Percentiles rank a stretch among this genome's conserved stretches.
Conservation (phyloP, 768 basidiomycete genomes). For the Plicaturopsis crispa region DNA sequence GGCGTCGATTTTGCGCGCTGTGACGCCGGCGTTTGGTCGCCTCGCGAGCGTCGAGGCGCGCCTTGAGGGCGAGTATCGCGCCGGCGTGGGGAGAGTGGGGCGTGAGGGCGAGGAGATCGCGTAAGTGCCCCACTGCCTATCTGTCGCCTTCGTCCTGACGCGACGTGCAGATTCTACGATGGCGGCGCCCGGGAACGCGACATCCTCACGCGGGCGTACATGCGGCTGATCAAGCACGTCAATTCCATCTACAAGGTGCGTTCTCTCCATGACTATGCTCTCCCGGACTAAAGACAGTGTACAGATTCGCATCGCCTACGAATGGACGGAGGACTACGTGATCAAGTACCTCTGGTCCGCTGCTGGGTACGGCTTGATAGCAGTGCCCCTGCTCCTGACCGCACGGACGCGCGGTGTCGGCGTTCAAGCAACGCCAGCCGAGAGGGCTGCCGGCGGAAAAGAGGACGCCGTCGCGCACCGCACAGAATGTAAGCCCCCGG, state of each 20-base stretch:
- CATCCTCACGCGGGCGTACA: slow-evolving; percentile 73
- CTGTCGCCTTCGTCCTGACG: not conserved
- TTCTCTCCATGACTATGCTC: not conserved
- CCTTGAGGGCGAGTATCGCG: slow-evolving; percentile 86
- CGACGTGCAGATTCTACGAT: slow-evolving; percentile 69
- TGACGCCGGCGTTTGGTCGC: slow-evolving; percentile 89
- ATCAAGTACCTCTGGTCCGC: slow-evolving; percentile 97
- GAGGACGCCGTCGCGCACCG: slow-evolving; percentile 34
- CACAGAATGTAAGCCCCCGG: slow-evolving; percentile 35
- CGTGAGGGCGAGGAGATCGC: slow-evolving; percentile 92
- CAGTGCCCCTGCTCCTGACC: slow-evolving; percentile 80
- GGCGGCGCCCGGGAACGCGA: slow-evolving; percentile 79
- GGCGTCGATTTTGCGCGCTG: slow-evolving; percentile 70
- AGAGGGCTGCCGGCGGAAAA: slow-evolving; percentile 1
- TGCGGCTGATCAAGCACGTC: slow-evolving; percentile 77
- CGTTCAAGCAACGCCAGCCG: slow-evolving; percentile 10
- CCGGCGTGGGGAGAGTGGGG: slow-evolving; percentile 79
- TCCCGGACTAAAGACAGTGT: not conserved
- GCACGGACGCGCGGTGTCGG: slow-evolving; percentile 33
- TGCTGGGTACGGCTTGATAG: slow-evolving; percentile 85
- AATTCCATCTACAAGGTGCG: slow-evolving; percentile 85
- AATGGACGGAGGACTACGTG: slow-evolving; percentile 95
- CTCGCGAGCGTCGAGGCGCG: slow-evolving; percentile 84
- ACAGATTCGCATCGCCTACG: slow-evolving; percentile 84
- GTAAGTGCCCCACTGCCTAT: slow-evolving; percentile 32